Percentiles rank a stretch among this genome's conserved stretches.
Conservation (phyloP, 2,329 filamentous ascomycete genomes). For the Phoma sp. region DNA sequence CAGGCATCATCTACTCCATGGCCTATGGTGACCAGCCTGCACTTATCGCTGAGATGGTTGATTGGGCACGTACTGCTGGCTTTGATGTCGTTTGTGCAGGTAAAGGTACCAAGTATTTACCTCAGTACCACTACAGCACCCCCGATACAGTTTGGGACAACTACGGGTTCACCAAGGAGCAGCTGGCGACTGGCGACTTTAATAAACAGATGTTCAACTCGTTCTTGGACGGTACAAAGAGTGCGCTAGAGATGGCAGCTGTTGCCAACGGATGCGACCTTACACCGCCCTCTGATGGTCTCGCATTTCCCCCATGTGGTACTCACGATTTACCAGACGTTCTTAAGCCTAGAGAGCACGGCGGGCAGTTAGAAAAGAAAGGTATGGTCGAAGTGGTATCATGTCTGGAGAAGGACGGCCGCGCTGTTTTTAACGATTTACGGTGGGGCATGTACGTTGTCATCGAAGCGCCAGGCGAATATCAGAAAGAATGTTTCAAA, state of each 20-base stretch:
- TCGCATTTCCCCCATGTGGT: conserved; percentile 56
- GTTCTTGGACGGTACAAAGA: conserved; percentile 59
- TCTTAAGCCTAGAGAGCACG: conserved; percentile 52
- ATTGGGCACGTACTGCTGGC: conserved; percentile 55
- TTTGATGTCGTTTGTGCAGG: conserved; percentile 57
- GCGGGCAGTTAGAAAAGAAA: conserved; percentile 52
- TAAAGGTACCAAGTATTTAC: conserved; percentile 58
- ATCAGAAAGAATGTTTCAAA: conserved; percentile 54
- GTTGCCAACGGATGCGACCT: conserved; percentile 57
- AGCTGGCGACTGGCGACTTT: conserved; percentile 53
- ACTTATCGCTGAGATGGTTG: conserved; percentile 54
- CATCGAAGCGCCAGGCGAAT: conserved; percentile 53
- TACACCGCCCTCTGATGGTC: conserved; percentile 50
- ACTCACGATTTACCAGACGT: conserved; percentile 53
- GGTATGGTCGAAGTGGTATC: conserved; percentile 57
- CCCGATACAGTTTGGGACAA: conserved; percentile 58
- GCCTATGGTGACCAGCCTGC: conserved; percentile 57
- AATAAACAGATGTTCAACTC: conserved; percentile 60
- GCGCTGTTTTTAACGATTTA: conserved; percentile 52
- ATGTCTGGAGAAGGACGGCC: conserved; percentile 54
- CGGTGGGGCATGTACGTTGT: conserved; percentile 57
- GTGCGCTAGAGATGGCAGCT: conserved; percentile 57
- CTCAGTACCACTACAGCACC: conserved; percentile 56
- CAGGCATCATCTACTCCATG: conserved; percentile 58
- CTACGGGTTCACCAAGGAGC: conserved; percentile 57